phyloP scores from a whole-genome alignment of 2,329 filamentous ascomycete species.

The Fusarium odoratissimum region DNA sequence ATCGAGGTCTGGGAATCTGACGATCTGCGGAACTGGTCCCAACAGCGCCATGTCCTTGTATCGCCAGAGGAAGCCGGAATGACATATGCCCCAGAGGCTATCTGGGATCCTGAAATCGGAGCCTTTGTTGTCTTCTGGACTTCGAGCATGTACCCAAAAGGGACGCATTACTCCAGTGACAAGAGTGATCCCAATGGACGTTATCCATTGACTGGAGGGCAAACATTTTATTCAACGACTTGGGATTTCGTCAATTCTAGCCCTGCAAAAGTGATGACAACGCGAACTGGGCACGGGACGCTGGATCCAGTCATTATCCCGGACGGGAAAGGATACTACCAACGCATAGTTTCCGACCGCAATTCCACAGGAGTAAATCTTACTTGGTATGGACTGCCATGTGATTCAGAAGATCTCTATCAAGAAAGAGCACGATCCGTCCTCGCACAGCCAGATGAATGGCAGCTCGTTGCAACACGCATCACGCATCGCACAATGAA shows the following conservation, averaged over 20 bases:
- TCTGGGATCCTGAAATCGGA: not conserved
- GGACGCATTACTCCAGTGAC: not conserved
- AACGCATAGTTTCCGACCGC: not conserved
- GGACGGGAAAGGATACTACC: not conserved
- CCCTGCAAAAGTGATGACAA: not conserved
- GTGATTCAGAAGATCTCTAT: not conserved
- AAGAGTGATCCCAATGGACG: not conserved
- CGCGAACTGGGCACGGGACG: not conserved
- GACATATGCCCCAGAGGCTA: not conserved
- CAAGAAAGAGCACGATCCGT: not conserved
- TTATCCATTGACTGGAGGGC: not conserved
- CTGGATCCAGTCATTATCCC: accelerated
- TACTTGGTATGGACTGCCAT: not conserved
- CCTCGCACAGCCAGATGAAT: not conserved
- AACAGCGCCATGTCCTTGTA: not conserved
- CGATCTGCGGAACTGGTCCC: not conserved
- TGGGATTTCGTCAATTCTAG: not conserved
- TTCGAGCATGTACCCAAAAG: not conserved
- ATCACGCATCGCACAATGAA: not conserved
- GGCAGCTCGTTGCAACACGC: not conserved
- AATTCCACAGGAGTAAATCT: not conserved
- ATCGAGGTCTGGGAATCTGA: not conserved
- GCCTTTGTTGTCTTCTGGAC: not conserved
- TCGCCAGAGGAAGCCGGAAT: not conserved
- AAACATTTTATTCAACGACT: not conserved